These are phyloP conservation scores for Ramularia collo-cygni DNA, from an alignment of 2,329 filamentous ascomycete genomes.

Conservation along the genomic window DNA sequence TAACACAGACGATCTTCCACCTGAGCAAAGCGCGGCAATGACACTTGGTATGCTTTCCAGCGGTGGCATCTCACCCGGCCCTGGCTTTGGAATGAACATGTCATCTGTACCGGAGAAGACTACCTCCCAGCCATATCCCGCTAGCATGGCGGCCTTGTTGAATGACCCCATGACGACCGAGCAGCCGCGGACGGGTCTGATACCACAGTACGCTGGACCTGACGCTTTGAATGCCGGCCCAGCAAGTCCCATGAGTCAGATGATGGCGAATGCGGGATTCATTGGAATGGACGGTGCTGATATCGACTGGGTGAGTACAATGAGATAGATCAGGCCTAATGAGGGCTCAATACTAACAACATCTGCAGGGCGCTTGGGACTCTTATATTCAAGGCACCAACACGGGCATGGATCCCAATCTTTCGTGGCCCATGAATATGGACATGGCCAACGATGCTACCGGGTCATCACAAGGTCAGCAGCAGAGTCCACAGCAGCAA, in stretches of 20 bases:
- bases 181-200: conserved; percentile 30
- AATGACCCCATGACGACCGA: conserved; percentile 26
- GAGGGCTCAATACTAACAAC: conserved; percentile 7
- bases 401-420: conserved; percentile 35
- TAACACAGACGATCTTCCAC: conserved; percentile 51
- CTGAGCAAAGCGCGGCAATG: conserved; percentile 61
- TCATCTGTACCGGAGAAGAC: conserved; percentile 12
- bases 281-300: conserved; percentile 46
- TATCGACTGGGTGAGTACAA: conserved; percentile 48
- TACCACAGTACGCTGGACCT: conserved; percentile 30
- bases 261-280: conserved; percentile 28
- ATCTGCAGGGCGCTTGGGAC: conserved; percentile 58
- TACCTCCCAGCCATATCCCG: conserved; percentile 22
- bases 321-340: conserved; percentile 3
- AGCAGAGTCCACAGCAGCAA: conserved; percentile 1
- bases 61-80: conserved; percentile 49
- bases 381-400: conserved; percentile 57
- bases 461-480: conserved; percentile 14
- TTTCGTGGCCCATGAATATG: conserved; percentile 41
- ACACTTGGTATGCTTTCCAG: conserved; percentile 62
- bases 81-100: conserved; percentile 17
- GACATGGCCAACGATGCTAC: conserved; percentile 25
- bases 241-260: conserved; percentile 30
- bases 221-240: conserved; percentile 25
- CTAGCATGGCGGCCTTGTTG: conserved; percentile 29